Evolutionary conservation across 192 early-diverging fungal genomes (phyloP).

Genomic region (Mortierella antarctica): DNA sequence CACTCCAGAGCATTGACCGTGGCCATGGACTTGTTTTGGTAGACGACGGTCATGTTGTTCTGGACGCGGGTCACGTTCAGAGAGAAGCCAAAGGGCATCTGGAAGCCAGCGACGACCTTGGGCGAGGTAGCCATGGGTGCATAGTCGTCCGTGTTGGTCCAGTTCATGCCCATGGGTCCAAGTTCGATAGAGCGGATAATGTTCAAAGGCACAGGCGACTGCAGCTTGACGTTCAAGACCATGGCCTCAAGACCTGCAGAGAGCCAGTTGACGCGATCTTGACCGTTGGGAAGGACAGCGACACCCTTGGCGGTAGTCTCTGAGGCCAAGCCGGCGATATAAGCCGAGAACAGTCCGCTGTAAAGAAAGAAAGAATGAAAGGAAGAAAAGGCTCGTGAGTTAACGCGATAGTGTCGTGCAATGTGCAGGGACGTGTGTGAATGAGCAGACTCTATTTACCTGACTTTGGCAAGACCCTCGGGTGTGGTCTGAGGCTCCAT

Average conservation of each 20-base stretch:
- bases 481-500: slow-evolving; percentile 62
- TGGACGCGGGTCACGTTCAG: slow-evolving; percentile 66
- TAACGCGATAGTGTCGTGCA: no score
- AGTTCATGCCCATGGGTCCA: slow-evolving; percentile 65
- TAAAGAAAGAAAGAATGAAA: no score
- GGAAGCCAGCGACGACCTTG: slow-evolving; percentile 58
- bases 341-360: slow-evolving; percentile 61
- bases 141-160: slow-evolving; percentile 58
- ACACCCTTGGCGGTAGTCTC: slow-evolving; percentile 61
- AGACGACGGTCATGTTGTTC: slow-evolving; percentile 63
- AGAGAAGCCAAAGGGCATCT: slow-evolving; percentile 72
- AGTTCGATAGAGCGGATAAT: slow-evolving; percentile 64
- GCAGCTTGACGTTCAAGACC: slow-evolving; percentile 61
- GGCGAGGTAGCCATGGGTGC: slow-evolving; percentile 58
- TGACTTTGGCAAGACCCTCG: slow-evolving; percentile 56
- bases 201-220: slow-evolving; percentile 48
- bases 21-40: slow-evolving; percentile 46
- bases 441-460: no score
- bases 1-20: slow-evolving; percentile 33
- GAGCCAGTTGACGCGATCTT: slow-evolving; percentile 60
- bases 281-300: slow-evolving; percentile 60
- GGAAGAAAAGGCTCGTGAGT: no score
- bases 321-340: slow-evolving; percentile 59
- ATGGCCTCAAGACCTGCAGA: slow-evolving; percentile 63
- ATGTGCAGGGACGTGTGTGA: no score